Evolutionary conservation across 2,329 filamentous ascomycete species (phyloP).

Genomic region (Venturiaceae sp.): DNA sequence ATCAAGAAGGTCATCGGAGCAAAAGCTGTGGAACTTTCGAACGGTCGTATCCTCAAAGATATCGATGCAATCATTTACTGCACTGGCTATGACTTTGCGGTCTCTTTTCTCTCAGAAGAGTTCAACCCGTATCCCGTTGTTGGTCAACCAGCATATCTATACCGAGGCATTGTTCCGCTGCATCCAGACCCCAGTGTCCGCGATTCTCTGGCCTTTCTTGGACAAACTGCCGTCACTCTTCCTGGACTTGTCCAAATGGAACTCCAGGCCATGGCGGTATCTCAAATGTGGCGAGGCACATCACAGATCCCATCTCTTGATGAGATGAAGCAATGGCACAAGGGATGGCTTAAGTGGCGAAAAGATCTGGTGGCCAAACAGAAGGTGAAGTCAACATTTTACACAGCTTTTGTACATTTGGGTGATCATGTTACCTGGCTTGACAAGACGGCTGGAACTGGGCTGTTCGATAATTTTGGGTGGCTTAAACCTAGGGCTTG

Average conservation of each 20-base stretch:
- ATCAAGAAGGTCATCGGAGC: constrained; percentile 17
- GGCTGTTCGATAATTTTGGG: constrained; percentile 21
- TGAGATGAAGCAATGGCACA: constrained; percentile 19
- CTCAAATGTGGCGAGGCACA: constrained; percentile 21
- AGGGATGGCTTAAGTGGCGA: constrained; percentile 9
- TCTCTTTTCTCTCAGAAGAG: constrained; percentile 53
- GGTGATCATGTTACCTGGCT: constrained; percentile 19
- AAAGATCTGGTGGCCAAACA: constrained; percentile 10
- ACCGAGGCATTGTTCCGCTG: constrained; percentile 22
- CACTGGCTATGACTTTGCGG: constrained; percentile 31
- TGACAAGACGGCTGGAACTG: constrained; percentile 21
- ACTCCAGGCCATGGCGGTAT: constrained; percentile 19
- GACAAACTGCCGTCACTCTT: constrained; percentile 14
- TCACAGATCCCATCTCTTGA: constrained; percentile 14
- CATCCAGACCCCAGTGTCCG: constrained; percentile 13
- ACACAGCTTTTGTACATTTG: constrained; percentile 13
- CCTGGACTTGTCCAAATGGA: constrained; percentile 20
- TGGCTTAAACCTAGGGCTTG: constrained; percentile 20
- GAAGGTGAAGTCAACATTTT: constrained; percentile 13
- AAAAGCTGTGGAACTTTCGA: constrained; percentile 17
- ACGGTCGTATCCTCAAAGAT: constrained; percentile 20
- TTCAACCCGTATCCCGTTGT: constrained; percentile 16
- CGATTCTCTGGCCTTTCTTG: constrained; percentile 21
- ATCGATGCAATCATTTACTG: constrained; percentile 26
- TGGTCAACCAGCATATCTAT: constrained; percentile 14